Evolutionary conservation across 805 yeast species (phyloP), one percentile per base, ranked within the genome.

Genomic region (Candida golubevii): DNA sequence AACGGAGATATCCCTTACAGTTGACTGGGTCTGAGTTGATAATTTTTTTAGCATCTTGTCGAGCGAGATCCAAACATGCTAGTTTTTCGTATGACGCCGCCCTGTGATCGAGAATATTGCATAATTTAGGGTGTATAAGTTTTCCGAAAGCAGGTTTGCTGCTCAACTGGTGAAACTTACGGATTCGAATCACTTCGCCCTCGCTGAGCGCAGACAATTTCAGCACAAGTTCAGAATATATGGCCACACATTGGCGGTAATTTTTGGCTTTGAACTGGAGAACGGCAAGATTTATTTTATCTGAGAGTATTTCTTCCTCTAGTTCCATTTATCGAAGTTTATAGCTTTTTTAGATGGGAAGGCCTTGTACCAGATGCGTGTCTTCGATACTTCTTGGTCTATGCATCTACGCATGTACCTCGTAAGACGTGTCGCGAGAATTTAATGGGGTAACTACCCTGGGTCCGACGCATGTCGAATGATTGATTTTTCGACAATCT

Each of bases 31-130:
- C 77, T 3, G 65, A 14, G 11, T 48, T 46, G 4, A 71, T 53
- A 35, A 74, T 49, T 31, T 43, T 49, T 28, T 60, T 51, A 0
- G 73, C 73, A 44, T 75, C 80, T 26, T 48, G 46, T 27, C 67
- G 57, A 0, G 80, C 75, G 27, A 29, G 26, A 8, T 51, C 48
- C 0, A 53, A 55, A 4, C 58, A 39, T 12, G 61, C 54, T 41
- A 75, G 47, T 47, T 74, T 75, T 46, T 74, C 75, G 53, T 58
- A 66, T 1, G 78, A 67, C 2, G 82, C 82, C 1, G 80, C 77
- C 14, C 80, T 53, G 44, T 69, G 73, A 48, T 78, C 82, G 9
- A 69, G 53, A 6, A 68, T 45, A 1, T 64, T 52, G 1, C 65
- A 57, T 7, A 71, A 44, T 48, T 62, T 62, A 1, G 75, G 75